Evolutionary conservation across 2,329 filamentous ascomycete species (phyloP).

Genomic region (Diaporthe vexans): DNA sequence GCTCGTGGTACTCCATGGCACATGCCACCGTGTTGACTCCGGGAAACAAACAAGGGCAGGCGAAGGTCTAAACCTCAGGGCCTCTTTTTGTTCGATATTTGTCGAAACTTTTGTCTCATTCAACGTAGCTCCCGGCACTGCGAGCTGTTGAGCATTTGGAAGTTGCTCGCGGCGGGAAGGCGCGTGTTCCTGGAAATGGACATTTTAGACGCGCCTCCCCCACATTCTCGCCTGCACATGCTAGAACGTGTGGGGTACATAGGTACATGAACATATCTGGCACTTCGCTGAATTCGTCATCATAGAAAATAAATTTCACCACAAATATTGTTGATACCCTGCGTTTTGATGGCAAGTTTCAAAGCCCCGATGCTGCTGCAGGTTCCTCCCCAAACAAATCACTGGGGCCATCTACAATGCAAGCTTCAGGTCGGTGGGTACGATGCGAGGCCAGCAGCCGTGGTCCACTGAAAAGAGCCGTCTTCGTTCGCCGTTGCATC

Average conservation of each 20-base stretch:
- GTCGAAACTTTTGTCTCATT: not conserved
- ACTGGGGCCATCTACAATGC: conserved; percentile 6
- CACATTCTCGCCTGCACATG: conserved; percentile 22
- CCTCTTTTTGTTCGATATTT: not conserved
- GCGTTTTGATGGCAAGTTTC: not conserved
- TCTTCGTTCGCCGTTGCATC: conserved; percentile 20
- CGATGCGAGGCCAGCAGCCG: not conserved
- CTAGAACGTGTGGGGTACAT: conserved; percentile 32
- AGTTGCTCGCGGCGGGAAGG: not conserved
- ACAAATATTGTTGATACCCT: not conserved
- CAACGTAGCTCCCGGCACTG: not conserved
- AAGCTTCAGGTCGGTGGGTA: conserved; percentile 4
- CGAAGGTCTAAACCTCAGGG: not conserved
- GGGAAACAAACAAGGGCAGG: not conserved
- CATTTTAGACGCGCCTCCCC: conserved; percentile 28
- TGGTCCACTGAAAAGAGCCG: conserved; percentile 12
- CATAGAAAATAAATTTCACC: not conserved
- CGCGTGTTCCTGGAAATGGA: conserved; percentile 6
- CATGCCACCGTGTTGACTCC: not conserved
- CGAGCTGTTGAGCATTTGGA: conserved; percentile 1
- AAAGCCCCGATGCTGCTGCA: not conserved
- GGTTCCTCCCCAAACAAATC: not conserved
- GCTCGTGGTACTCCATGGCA: conserved; percentile 69
- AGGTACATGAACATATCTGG: not conserved
- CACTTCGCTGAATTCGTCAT: not conserved